A percentile compares a stretch with the other conserved stretches of the same genome.
These are phyloP conservation scores for Rhododendron henanense DNA, from an alignment of 148 eudicot genomes.

Conservation along the genomic window DNA sequence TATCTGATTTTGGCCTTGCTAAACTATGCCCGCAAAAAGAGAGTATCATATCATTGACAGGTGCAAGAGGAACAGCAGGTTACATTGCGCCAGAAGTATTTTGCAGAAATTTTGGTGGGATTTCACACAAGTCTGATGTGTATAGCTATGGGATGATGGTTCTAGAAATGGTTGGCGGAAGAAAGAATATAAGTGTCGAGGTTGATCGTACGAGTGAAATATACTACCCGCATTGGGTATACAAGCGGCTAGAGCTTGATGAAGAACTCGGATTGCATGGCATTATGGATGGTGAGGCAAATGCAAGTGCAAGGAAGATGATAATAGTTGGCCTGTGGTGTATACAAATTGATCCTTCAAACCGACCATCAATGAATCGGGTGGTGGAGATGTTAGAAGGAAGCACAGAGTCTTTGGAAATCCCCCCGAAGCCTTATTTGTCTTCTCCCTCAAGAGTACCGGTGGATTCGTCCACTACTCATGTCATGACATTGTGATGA, in stretches of 20 bases:
- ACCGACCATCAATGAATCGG: not conserved
- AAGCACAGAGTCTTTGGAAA: not conserved
- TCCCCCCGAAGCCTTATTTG: not conserved
- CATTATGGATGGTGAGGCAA: not conserved
- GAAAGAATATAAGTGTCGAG: not conserved
- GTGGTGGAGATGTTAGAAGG: conserved; percentile 11
- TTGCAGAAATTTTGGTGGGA: not conserved
- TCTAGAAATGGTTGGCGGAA: not conserved
- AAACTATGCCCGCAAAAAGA: not conserved
- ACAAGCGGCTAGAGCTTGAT: not conserved
- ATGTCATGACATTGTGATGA: not conserved
- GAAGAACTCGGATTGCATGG: not conserved
- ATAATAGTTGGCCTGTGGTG: conserved; percentile 7
- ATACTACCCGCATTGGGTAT: not conserved
- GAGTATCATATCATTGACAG: not conserved
- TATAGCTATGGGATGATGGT: conserved; percentile 6
- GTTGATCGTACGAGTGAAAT: not conserved
- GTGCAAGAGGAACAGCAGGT: not conserved
- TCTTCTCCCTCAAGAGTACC: not conserved
- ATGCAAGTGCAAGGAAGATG: not conserved
- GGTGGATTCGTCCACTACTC: not conserved
- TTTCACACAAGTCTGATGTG: conserved; percentile 4
- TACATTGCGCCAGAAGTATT: not conserved
- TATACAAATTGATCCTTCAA: not conserved
- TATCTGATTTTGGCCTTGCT: conserved; percentile 4